Conservation (phyloP, 768 basidiomycete genomes). For the Wakefieldia striispora region DNA sequence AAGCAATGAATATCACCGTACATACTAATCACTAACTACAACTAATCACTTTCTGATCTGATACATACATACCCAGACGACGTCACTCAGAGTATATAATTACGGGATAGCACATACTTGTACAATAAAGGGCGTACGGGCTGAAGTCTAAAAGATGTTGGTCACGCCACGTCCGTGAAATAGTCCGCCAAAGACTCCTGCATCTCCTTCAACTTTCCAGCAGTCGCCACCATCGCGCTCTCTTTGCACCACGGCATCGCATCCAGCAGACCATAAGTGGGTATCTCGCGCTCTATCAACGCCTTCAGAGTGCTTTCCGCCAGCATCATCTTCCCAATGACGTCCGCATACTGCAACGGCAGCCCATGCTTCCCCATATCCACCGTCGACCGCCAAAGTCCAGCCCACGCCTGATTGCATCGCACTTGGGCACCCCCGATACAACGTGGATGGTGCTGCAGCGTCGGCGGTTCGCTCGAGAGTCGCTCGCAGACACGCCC, state of each 20-base stretch:
- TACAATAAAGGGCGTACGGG: no score
- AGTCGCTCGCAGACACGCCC: slow-evolving; percentile 44
- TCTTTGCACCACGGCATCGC: slow-evolving; percentile 47
- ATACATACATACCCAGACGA: slow-evolving; percentile 13
- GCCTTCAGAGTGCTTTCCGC: slow-evolving; percentile 48
- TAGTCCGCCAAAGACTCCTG: slow-evolving; percentile 46
- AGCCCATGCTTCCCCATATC: slow-evolving; percentile 39
- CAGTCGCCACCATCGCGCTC: slow-evolving; percentile 39
- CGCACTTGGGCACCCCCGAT: slow-evolving; percentile 35
- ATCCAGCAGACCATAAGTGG: slow-evolving; percentile 38
- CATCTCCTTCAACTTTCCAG: slow-evolving; percentile 44
- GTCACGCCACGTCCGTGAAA: slow-evolving; percentile 42
- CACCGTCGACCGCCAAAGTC: slow-evolving; percentile 44
- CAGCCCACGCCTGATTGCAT: slow-evolving; percentile 45
- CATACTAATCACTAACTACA: not conserved
- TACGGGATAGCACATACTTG: no score
- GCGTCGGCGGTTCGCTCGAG: slow-evolving; percentile 39
- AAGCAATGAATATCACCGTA: slow-evolving; percentile 19
- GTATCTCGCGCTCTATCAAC: slow-evolving; percentile 42
- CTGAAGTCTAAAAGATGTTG: not conserved
- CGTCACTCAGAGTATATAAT: no score
- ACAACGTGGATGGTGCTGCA: slow-evolving; percentile 44
- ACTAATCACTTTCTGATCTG: not conserved
- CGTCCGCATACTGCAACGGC: slow-evolving; percentile 43
- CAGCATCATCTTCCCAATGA: slow-evolving; percentile 45